Evolutionary conservation across 129 eudicot genomes (phyloP).

Genomic region (Flaveria bidentis): DNA sequence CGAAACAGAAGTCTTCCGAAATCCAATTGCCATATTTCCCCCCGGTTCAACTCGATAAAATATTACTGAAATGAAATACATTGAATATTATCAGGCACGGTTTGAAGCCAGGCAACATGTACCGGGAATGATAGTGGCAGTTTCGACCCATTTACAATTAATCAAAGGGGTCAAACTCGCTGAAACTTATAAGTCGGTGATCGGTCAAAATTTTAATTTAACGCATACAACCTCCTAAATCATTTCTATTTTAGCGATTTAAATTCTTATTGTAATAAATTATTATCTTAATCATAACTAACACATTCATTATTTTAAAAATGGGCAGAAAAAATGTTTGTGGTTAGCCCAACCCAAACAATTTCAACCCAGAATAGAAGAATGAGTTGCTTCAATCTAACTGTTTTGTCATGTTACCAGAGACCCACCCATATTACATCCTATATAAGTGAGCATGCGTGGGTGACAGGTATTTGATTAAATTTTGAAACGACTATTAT

Average conservation of each 20-base stretch:
- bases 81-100: not conserved
- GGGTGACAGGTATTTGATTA: not conserved
- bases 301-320: not conserved
- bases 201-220: not conserved
- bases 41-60: slow-evolving; percentile 64
- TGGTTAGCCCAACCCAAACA: not conserved
- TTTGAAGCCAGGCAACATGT: not conserved
- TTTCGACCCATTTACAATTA: not conserved
- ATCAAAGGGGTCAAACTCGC: not conserved
- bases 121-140: not conserved
- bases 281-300: not conserved
- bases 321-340: not conserved
- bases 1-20: slow-evolving; percentile 43
- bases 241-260: not conserved
- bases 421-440: not conserved
- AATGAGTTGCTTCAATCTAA: not conserved
- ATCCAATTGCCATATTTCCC: slow-evolving; percentile 56
- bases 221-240: not conserved
- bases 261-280: not conserved
- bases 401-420: not conserved
- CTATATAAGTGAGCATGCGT: not conserved
- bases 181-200: not conserved
- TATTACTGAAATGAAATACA: slow-evolving; percentile 48
- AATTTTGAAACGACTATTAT: not conserved
- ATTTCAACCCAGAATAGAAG: not conserved